These are phyloP conservation scores for Macrophomina pseudophaseolina DNA, from an alignment of 2,329 filamentous ascomycete species.

Conservation along the genomic window DNA sequence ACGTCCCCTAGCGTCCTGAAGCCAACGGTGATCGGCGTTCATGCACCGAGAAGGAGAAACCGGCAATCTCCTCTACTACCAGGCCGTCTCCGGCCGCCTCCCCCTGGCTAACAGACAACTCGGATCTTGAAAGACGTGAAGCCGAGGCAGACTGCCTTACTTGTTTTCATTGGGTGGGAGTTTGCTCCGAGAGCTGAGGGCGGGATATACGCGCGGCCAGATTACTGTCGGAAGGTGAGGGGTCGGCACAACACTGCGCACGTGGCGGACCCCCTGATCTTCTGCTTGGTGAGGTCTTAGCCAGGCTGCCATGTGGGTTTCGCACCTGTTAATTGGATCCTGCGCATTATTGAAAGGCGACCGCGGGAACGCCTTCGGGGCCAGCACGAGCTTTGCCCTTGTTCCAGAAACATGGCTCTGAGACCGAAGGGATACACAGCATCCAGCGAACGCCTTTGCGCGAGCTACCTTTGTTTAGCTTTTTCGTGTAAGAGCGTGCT, in stretches of 20 bases:
- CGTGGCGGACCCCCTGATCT: slow-evolving; percentile 7
- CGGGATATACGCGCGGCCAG: neutral
- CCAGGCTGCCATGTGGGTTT: slow-evolving; percentile 5
- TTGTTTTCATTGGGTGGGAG: neutral
- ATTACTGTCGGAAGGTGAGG: neutral
- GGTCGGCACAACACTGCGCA: neutral
- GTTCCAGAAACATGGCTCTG: slow-evolving; percentile 11
- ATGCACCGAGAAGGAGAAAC: slow-evolving; percentile 13
- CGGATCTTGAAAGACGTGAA: neutral
- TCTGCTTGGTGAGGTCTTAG: neutral
- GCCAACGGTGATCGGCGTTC: slow-evolving; percentile 18
- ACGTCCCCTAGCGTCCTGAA: neutral
- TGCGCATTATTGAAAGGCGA: neutral
- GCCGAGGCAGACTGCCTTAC: neutral
- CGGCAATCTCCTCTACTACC: slow-evolving; percentile 14
- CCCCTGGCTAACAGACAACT: neutral
- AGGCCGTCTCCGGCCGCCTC: neutral
- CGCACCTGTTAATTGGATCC: neutral
- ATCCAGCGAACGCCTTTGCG: slow-evolving; percentile 5
- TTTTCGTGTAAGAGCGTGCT: neutral
- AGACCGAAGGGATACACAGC: slow-evolving; percentile 16
- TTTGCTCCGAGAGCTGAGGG: neutral
- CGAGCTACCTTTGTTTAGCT: neutral
- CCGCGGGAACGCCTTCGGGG: neutral
- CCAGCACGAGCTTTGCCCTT: neutral